Conservation (phyloP, 345 rosid species). For the Citrus medica region DNA sequence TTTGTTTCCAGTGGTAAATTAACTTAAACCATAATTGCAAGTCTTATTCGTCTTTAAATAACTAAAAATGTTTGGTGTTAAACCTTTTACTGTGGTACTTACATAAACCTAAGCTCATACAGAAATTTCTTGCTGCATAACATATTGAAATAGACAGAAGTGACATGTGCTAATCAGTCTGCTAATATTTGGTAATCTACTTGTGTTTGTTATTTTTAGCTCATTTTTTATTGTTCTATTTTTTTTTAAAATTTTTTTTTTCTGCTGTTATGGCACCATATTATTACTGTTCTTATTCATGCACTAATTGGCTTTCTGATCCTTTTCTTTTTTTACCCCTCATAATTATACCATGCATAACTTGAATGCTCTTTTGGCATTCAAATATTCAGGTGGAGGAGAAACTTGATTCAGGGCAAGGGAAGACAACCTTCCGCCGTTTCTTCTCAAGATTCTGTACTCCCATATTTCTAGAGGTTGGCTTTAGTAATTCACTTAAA, state of each 20-base stretch:
- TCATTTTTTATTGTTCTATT: neutral
- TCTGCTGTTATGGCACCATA: neutral
- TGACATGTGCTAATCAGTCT: neutral
- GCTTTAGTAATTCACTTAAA: neutral
- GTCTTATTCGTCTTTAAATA: neutral
- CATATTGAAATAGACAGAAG: neutral
- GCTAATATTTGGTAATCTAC: neutral
- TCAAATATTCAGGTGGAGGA: conserved; percentile 75
- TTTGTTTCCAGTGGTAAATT: neutral
- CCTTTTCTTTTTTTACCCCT: neutral
- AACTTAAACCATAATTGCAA: neutral
- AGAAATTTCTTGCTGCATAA: neutral
- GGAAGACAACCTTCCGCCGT: conserved; percentile 75
- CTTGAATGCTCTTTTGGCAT: neutral
- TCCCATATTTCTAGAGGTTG: conserved; percentile 95
- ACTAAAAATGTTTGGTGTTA: neutral
- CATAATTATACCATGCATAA: neutral
- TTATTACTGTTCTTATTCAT: neutral
- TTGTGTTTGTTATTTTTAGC: neutral
- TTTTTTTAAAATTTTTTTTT: neutral
- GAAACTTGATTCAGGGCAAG: conserved; percentile 90
- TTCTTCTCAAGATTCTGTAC: conserved; percentile 93
- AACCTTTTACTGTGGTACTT: neutral
- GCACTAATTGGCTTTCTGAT: neutral
- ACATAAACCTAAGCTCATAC: neutral